phyloP scores from a whole-genome alignment of 768 basidiomycete genomes.

The Suillus discolor region DNA sequence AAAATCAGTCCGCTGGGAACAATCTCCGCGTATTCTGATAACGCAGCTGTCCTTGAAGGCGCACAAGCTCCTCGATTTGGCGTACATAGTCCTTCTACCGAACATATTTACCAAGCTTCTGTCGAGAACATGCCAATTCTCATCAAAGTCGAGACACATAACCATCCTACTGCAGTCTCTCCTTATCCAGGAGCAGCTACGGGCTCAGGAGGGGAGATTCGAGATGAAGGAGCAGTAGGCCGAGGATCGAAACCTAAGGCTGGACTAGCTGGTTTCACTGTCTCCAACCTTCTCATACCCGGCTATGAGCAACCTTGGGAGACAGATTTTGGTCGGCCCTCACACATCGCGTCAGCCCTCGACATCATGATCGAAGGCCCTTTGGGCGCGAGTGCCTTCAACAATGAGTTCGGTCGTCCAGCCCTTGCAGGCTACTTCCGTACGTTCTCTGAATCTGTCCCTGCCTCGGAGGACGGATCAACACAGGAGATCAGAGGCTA shows the following conservation, averaged over 20 bases:
- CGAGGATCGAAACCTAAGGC: slow-evolving; percentile 96
- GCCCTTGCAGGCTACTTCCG: slow-evolving; percentile 93
- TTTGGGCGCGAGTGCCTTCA: slow-evolving; percentile 93
- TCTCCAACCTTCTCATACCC: slow-evolving; percentile 91
- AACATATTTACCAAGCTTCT: slow-evolving; percentile 54
- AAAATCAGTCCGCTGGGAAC: slow-evolving; percentile 73
- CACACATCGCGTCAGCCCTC: slow-evolving; percentile 88
- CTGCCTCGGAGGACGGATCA: slow-evolving; percentile 48
- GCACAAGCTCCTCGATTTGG: slow-evolving; percentile 70
- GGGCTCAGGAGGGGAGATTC: slow-evolving; percentile 97
- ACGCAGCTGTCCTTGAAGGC: slow-evolving; percentile 92
- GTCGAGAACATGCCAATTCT: slow-evolving; percentile 84
- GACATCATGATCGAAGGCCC: slow-evolving; percentile 99
- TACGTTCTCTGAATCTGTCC: slow-evolving; percentile 83
- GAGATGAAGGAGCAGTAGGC: slow-evolving; percentile 97
- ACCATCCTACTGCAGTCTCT: slow-evolving; percentile 98
- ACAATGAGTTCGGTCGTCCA: slow-evolving; percentile 97
- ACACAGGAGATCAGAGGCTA: slow-evolving; percentile 82
- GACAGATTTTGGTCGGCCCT: slow-evolving; percentile 85
- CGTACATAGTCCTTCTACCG: slow-evolving; percentile 36
- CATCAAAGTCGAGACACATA: slow-evolving; percentile 98
- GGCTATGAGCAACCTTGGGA: slow-evolving; percentile 96
- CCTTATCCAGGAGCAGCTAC: slow-evolving; percentile 99
- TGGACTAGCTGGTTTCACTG: slow-evolving; percentile 89
- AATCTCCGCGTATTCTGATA: slow-evolving; percentile 97